Base-by-base conservation (phyloP, 768 basidiomycete species). In the Serendipita sp. region DNA sequence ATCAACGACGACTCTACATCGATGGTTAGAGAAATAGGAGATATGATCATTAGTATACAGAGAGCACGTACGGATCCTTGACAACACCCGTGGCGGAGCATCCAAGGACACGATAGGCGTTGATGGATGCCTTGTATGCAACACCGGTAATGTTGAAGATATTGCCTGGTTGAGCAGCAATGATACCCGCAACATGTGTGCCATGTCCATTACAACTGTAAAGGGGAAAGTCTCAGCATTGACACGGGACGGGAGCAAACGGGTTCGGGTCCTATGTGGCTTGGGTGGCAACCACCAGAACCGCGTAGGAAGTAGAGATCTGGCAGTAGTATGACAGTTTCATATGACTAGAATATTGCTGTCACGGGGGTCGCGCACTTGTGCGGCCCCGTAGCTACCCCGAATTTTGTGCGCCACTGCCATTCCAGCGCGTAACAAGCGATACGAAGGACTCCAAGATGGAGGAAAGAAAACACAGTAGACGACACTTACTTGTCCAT, bases 141-240 rank as follows among this genome's bases (percentile, higher is more conserved):
- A 73, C 73, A 65, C 75, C 75, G 20, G 71, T 69, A 31, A 74
- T 68, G 66, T 71, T 72, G 65, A 71, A 71, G 43, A 65, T 48
- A 67, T 74, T 75, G 41, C 65, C 68, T 4, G 66, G 50, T 31
- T 67, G 42, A 13, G 71, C 69, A 20, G 68, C 73, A 64, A 72
- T 67, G 64, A 70, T 72, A n/a, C 64, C 64, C 4, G 64, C 62
- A 14, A 65, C 64, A 33, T 65, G 64, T 16, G 64, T 62, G 13
- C 64, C 64, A 43, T 65, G 64, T 13, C 64, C 64, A 30, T 33
- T 42, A 14, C 38, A 38, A 5, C 38, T 38, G 38, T 38, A 38
- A 38, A 38, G 38, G 14, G 58, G 38, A 38, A 38, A 7, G 38
- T 38, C 14, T 38, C 38, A 38, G 38, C 38, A 7, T 38, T 14